Base-by-base conservation (phyloP, 768 basidiomycete species). In the Serendipita vermifera region DNA sequence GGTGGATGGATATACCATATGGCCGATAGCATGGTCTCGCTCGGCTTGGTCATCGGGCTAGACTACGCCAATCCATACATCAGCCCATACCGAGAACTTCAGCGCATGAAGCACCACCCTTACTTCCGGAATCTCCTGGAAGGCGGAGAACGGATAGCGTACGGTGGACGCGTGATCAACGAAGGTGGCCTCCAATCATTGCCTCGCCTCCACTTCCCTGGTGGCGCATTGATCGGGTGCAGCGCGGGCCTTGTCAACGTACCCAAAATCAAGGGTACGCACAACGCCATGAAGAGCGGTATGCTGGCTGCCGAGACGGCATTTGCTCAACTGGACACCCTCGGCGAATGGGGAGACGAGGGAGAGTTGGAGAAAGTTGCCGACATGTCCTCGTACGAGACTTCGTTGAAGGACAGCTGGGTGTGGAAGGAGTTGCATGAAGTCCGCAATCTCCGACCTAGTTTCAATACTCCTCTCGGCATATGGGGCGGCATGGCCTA, bases 261-360 rank as follows among this genome's bases (percentile, higher is more conserved):
- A 9, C 85, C 93, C 13, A 98, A 96, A 71, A 98, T 99, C 70
- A 98, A 98, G 66, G 94, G 94, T 13, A 94, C 93, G 0, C 96
- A 98, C 67, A 98, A 93, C 58, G 92, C 94, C 2, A 98, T 99
- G 96, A 93, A 98, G 76, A 89, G 85, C 33, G 96, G 96, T 27
- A 97, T 97, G 85, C 75, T 98, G 17, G 94, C 92, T 27, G 94
- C 90, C 1, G 93, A 99, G 67, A 77, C 87, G 0, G 88, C 88
- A 0, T 91, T 75, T 61, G 75, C 81, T 3, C 77, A 77, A 3
- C 69, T 94, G 51, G 27, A 22, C 20, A 20, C 15, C 4, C 46
- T 3, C 9, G n/a, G n/a, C n/a, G n/a, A n/a, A n/a, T n/a, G n/a
- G n/a, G 68, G 71, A 5, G 56, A 68, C 9, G 58, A 58, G 20